phyloP scores from a whole-genome alignment of 306 rosid genomes.

The Cucumis melo region DNA sequence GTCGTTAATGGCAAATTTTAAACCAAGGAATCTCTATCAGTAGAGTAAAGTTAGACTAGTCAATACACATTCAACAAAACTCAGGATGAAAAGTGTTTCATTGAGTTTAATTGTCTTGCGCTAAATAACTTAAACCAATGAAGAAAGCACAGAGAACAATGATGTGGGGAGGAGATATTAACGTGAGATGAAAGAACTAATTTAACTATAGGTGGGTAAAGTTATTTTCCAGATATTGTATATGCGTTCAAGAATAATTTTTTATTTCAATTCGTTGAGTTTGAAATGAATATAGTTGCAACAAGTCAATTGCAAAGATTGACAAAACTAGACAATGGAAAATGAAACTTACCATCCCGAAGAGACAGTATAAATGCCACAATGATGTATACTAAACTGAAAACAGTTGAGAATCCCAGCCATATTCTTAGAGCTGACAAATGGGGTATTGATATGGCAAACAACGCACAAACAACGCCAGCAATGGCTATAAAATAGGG shows the following conservation, averaged over 20 bases:
- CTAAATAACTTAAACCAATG: background rate
- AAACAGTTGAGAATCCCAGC: conserved; percentile 79
- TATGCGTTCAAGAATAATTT: background rate
- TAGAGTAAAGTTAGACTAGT: no score
- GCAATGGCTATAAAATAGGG: conserved; percentile 67
- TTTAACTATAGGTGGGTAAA: no score
- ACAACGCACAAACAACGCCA: conserved; percentile 66
- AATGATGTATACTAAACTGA: conserved; percentile 54
- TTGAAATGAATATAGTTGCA: background rate
- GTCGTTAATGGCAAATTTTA: no score
- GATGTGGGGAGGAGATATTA: no score
- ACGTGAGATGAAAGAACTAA: no score
- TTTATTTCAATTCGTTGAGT: background rate
- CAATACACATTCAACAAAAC: no score
- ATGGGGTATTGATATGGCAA: conserved; percentile 87
- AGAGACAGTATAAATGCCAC: conserved; percentile 46
- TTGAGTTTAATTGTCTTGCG: background rate
- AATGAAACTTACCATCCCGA: conserved; percentile 54
- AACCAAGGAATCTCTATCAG: no score
- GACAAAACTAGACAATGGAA: background rate
- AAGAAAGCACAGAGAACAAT: background rate
- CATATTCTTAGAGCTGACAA: conserved; percentile 84
- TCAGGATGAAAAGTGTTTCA: background rate
- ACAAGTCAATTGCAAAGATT: background rate
- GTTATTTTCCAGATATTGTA: no score